These are phyloP conservation scores for Xerocomus cyaneibrunnescens DNA, from an alignment of 1,284 basidiomycete genomes.

Conservation along the genomic window DNA sequence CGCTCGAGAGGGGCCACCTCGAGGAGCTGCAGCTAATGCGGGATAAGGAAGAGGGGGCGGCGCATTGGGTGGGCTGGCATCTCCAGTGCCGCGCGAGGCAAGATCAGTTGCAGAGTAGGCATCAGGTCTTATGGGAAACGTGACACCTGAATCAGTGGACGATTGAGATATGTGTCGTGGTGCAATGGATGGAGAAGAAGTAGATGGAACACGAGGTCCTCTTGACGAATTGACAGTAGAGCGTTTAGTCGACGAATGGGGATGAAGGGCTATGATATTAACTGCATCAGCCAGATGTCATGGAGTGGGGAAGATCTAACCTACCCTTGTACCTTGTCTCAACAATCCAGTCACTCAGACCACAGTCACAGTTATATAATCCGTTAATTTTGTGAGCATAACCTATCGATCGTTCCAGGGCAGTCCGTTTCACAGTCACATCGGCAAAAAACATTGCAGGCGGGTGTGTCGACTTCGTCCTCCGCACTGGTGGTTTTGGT, in stretches of 20 bases:
- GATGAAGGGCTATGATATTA: conserved; percentile 25
- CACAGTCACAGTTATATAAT: conserved; percentile 73
- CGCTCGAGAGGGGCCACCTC: conserved; percentile 29
- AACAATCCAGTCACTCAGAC: conserved; percentile 74
- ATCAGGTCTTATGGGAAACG: conserved; percentile 75
- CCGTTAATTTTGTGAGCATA: conserved; percentile 88
- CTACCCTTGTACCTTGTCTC: conserved; percentile 57
- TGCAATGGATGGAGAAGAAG: conserved; percentile 42
- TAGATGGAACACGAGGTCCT: conserved; percentile 33
- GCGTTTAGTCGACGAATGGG: conserved; percentile 30
- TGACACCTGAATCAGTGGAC: conserved; percentile 70
- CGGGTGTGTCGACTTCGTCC: conserved; percentile 56
- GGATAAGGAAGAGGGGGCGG: conserved; percentile 79
- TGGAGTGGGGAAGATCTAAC: conserved; percentile 3
- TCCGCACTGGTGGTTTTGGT: conserved; percentile 32
- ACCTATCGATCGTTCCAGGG: conserved; percentile 71
- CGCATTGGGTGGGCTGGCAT: conserved; percentile 49
- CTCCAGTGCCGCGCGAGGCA: conserved; percentile 43
- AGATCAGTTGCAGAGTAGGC: conserved; percentile 76
- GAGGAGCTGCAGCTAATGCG: conserved; percentile 44
- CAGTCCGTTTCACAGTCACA: conserved; percentile 56
- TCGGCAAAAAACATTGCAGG: conserved; percentile 75
- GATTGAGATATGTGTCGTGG: conserved; percentile 65
- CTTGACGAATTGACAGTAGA: conserved; percentile 21
- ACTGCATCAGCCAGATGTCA: conserved; percentile 11